Evolutionary conservation across 2,329 filamentous ascomycete genomes (phyloP).

Genomic region (Colletotrichum sojae): DNA sequence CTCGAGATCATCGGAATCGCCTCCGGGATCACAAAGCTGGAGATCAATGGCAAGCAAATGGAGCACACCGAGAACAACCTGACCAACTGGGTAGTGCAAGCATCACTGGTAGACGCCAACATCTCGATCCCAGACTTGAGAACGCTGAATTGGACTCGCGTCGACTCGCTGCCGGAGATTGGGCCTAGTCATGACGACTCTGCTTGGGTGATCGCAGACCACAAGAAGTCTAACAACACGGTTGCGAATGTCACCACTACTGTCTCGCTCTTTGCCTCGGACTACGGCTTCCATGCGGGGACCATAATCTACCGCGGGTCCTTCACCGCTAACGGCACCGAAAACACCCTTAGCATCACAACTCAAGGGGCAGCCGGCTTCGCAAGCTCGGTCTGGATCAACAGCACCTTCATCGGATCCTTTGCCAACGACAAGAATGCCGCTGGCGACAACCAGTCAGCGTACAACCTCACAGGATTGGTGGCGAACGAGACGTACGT

Average conservation of each 20-base stretch:
- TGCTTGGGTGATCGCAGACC: conserved; percentile 73
- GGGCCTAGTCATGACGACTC: conserved; percentile 76
- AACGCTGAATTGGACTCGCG: conserved; percentile 75
- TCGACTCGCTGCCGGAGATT: conserved; percentile 81
- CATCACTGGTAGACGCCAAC: conserved; percentile 54
- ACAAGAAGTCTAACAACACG: conserved; percentile 73
- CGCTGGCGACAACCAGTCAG: conserved; percentile 65
- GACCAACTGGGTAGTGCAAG: conserved; percentile 60
- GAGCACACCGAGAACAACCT: conserved; percentile 54
- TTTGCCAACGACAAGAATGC: conserved; percentile 69
- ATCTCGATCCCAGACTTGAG: conserved; percentile 69
- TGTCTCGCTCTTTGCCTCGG: conserved; percentile 75
- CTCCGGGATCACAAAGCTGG: conserved; percentile 62
- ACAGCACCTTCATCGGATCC: conserved; percentile 74
- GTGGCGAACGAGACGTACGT: conserved; percentile 67
- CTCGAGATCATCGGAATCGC: conserved; percentile 80
- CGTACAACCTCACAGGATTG: conserved; percentile 69
- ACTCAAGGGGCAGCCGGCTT: conserved; percentile 79
- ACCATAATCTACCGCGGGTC: conserved; percentile 78
- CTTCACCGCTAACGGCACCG: conserved; percentile 75
- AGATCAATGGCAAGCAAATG: conserved; percentile 57
- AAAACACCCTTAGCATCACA: conserved; percentile 68
- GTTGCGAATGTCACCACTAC: conserved; percentile 71
- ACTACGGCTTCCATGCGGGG: conserved; percentile 82
- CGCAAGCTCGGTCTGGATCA: conserved; percentile 77